Percentiles rank a stretch among this genome's conserved stretches.
phyloP scores from a whole-genome alignment of 106 monocot genomes.

The Dendrobium chrysotoxum region DNA sequence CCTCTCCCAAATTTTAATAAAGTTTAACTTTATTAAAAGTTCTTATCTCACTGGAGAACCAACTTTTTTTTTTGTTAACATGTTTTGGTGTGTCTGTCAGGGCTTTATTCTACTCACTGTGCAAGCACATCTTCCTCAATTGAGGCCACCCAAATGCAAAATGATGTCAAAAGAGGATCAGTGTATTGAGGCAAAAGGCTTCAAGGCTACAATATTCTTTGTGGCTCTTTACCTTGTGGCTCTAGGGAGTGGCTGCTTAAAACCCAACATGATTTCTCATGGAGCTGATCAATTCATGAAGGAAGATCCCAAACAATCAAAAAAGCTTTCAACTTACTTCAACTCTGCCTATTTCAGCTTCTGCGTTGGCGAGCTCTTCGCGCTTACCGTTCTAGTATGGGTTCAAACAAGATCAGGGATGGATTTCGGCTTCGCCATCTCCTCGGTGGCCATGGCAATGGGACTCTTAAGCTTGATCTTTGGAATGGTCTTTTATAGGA shows the following conservation, averaged over 20 bases:
- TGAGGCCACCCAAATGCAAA: constrained; percentile 61
- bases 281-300: constrained; percentile 68
- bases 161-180: constrained; percentile 34
- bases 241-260: constrained; percentile 70
- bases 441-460: constrained; percentile 52
- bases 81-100: constrained; percentile 16
- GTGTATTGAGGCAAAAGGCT: constrained; percentile 51
- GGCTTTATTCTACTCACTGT: constrained; percentile 70
- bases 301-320: constrained; percentile 44
- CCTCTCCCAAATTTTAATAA: background rate
- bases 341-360: constrained; percentile 83
- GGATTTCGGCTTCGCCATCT: constrained; percentile 60
- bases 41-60: background rate
- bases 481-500: constrained; percentile 52
- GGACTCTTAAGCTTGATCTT: constrained; percentile 43
- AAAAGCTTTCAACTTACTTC: constrained; percentile 84
- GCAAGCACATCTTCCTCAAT: constrained; percentile 72
- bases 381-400: constrained; percentile 67
- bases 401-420: constrained; percentile 67
- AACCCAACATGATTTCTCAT: constrained; percentile 84
- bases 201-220: constrained; percentile 61
- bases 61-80: background rate
- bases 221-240: constrained; percentile 71
- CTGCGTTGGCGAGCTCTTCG: constrained; percentile 63
- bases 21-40: background rate